A percentile compares a stretch with the other conserved stretches of the same genome.
These are phyloP conservation scores for Coemansia aciculifera DNA, from an alignment of 192 early-diverging fungal genomes.

Conservation along the genomic window DNA sequence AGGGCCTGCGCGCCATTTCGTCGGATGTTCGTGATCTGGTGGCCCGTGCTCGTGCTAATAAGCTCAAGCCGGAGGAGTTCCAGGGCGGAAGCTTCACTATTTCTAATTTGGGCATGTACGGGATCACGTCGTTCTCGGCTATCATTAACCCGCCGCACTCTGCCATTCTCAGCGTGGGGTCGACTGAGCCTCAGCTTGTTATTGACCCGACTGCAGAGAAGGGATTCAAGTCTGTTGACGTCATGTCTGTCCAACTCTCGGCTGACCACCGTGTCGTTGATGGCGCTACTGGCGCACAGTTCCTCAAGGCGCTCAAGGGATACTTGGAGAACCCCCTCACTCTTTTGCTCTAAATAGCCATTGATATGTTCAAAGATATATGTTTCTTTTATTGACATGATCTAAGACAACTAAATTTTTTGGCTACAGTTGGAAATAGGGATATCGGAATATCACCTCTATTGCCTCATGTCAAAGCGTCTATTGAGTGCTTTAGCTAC, in stretches of 20 bases:
- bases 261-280: constrained; percentile 95
- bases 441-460: no score
- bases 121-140: constrained; percentile 91
- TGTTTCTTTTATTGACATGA: not conserved
- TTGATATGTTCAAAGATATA: not conserved
- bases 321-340: constrained; percentile 95
- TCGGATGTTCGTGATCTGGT: constrained; percentile 84
- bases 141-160: constrained; percentile 97
- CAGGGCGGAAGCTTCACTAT: constrained; percentile 98
- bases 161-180: constrained; percentile 92
- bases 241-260: constrained; percentile 86
- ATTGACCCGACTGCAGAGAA: constrained; percentile 61
- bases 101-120: constrained; percentile 98
- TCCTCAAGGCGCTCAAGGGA: constrained; percentile 83
- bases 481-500: no score
- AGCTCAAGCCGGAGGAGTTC: constrained; percentile 94
- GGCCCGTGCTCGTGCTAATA: constrained; percentile 77
- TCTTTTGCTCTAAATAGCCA: constrained; percentile 73
- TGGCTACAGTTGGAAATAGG: no score
- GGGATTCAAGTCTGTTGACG: constrained; percentile 70
- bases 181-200: constrained; percentile 73
- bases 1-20: constrained; percentile 86
- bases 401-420: no score
- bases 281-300: constrained; percentile 90
- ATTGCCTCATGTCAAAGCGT: no score